These are phyloP conservation scores for Epichloe festucae DNA, from an alignment of 2,329 filamentous ascomycete species.

Conservation along the genomic window DNA sequence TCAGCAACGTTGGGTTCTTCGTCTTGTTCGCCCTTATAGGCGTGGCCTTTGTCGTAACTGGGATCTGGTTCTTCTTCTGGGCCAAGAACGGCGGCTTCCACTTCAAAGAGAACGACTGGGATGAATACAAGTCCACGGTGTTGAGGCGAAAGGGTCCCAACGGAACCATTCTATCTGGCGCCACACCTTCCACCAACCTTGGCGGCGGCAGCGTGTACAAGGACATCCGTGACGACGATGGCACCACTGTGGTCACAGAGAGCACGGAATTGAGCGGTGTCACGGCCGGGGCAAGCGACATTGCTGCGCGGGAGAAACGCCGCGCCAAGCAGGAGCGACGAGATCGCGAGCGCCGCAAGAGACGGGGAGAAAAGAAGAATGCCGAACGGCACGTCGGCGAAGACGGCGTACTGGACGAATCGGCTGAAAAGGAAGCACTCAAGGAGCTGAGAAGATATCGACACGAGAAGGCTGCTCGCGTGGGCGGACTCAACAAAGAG, in stretches of 20 bases:
- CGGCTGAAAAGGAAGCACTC: conserved; percentile 49
- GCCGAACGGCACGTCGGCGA: conserved; percentile 38
- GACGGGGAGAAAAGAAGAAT: conserved; percentile 24
- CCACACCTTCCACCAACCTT: conserved; percentile 67
- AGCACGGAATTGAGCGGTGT: conserved; percentile 37
- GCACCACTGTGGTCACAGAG: conserved; percentile 32
- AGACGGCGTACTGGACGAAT: conserved; percentile 49
- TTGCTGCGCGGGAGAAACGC: conserved; percentile 41
- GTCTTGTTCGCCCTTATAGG: conserved; percentile 78
- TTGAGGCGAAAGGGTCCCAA: conserved; percentile 79
- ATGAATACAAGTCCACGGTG: conserved; percentile 95
- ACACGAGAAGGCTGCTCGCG: conserved; percentile 70
- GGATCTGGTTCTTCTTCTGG: conserved; percentile 98
- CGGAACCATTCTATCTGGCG: conserved; percentile 71
- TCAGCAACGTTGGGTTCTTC: conserved; percentile 62
- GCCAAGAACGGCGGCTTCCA: conserved; percentile 91
- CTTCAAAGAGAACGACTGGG: conserved; percentile 81
- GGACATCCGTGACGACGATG: conserved; percentile 45
- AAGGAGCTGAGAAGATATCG: conserved; percentile 72
- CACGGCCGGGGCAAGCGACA: conserved; percentile 44
- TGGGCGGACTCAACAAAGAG: conserved; percentile 78
- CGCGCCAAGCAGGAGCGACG: conserved; percentile 40
- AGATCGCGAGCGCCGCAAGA: conserved; percentile 23
- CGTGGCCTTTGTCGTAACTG: conserved; percentile 56
- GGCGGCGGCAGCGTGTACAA: conserved; percentile 82